Evolutionary conservation across 345 rosid species (phyloP), one percentile per base, ranked within the genome.

Genomic region (Eucalyptus tenuipes): DNA sequence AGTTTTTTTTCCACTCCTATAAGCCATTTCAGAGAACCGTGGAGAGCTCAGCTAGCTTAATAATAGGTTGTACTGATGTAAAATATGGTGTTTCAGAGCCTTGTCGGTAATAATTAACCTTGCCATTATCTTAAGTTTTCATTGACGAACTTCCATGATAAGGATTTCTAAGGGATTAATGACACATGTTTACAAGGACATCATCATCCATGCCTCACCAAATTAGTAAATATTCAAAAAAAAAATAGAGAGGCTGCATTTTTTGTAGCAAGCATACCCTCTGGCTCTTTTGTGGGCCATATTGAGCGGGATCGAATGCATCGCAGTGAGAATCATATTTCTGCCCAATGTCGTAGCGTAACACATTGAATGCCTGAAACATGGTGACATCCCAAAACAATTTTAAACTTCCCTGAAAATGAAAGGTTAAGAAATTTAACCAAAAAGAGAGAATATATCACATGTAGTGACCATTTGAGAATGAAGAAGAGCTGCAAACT

Each of bases 251-350:
- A 52, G 16, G 29, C 88, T 27, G 71, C 27, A 11, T 18, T 49
- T 45, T 85, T 61, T 59, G 90, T 80, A 64, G 52, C 42, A 79
- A 24, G 75, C 50, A 24, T 92, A 95, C 96, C 97, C 95, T 92
- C 87, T 92, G 94, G 91, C 94, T 93, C 90, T 92, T 92, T 59
- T 92, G 96, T 3, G 94, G 95, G 2, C 97, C 99, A 66, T 96
- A 98, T 89, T 98, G 98, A 20, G 94, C 89, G 47, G 98, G 95
- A 88, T 92, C 90, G 92, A 96, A 96, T 10, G 97, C 97, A 89
- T 98, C 99, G 80, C 94, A 96, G 88, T 98, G 99, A 61, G 98
- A 93, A 92, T 96, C 92, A 93, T 98, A 96, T 94, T 93, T 97
- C 91, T 98, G 98, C 24, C 99, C 99, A 79, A 95, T 89, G 91